Base-by-base conservation (phyloP, 495 filamentous ascomycete genomes). In the Neurospora tetrasperma region DNA sequence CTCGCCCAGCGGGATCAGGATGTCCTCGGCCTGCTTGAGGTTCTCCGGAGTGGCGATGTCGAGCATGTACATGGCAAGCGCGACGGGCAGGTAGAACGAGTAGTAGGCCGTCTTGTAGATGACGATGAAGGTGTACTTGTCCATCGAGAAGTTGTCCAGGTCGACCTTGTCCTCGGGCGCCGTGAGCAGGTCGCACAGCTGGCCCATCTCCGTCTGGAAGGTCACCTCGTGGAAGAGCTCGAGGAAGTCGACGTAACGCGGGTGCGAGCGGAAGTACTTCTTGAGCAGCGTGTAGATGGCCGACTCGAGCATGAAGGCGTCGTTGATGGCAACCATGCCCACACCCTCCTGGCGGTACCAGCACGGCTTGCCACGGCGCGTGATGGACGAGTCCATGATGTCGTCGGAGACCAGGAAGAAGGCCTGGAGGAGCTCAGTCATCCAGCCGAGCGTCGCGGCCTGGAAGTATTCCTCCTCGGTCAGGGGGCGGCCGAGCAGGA, bases 31-130 rank as follows among this genome's bases (percentile, higher is more conserved):
- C 79, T 92, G 89, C 82, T 92, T 89, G 71, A 98, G 89, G 85
- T 97, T 98, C 80, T 90, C 86, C 8, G 89, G 87, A 12, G 92
- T 94, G 11, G 95, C 96, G 44, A 93, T 83, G 73, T 93, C 89
- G 76, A 94, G 87, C 80, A 93, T 90, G 84, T 92, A 84, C 75
- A 99, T 84, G 0, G 96, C 92, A 40, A 98, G 87, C 8, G 93
- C 95, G n/a, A 99, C 94, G 44, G 96, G 96, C 0, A 99, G 92
- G 85, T 98, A 98, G 88, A 99, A 99, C 79, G 89, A 93, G 86
- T 99, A 99, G 85, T 95, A 99, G 44, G 96, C 96, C 40, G 96
- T 99, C 89, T 99, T 99, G 90, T 94, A 98, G 83, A 94, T 93
- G 82, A 99, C 96, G 80, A 99, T 99, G 87, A 98, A 99, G 80